Evolutionary conservation across 352 stramenopile species (phyloP), one percentile per base, ranked within the genome.

Genomic region (Globisporangium iwayamae): DNA sequence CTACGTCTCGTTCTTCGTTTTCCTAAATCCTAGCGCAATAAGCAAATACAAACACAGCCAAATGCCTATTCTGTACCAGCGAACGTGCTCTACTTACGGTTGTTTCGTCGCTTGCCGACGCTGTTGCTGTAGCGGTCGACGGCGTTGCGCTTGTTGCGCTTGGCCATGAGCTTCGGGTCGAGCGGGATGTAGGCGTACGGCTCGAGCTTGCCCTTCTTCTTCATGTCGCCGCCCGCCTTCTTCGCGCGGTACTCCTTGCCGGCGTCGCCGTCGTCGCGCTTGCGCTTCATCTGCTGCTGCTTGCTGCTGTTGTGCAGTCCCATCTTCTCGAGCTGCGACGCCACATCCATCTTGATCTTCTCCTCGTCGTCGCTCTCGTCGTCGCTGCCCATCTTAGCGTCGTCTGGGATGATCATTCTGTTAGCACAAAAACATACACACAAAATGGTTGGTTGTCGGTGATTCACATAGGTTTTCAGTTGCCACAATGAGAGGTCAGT

Each of bases 131-230:
- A 96, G 57, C 79, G 82, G 60, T 78, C 81, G 55, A 96, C 85
- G 18, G 85, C 87, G 50, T 71, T 79, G 63, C 85, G 83, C 69
- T 93, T 94, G 80, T 94, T 93, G 68, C 85, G 83, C 73, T 91
- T 93, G 61, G 85, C 85, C 87, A 96, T 98, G 50, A 97, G 81
- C 70, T 98, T 98, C 18, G 93, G 93, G 79, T 99, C 93, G 51
- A 99, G 78, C 58, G 96, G 96, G 65, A 99, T 98, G 81, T 98
- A 99, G 9, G 96, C 96, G 74, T 98, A 99, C 57, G 96, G 96
- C 71, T 99, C 96, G 34, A 98, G 92, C 78, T 98, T 98, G 73
- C 90, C 91, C 87, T 99, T 98, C 73, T 97, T 98, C 79, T 96
- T 98, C 32, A 98, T 84, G 75, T 99, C 96, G 56, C 96, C 96